These are phyloP conservation scores for Aureobasidium mangrovei DNA, from an alignment of 2,329 filamentous ascomycete genomes.

Conservation along the genomic window DNA sequence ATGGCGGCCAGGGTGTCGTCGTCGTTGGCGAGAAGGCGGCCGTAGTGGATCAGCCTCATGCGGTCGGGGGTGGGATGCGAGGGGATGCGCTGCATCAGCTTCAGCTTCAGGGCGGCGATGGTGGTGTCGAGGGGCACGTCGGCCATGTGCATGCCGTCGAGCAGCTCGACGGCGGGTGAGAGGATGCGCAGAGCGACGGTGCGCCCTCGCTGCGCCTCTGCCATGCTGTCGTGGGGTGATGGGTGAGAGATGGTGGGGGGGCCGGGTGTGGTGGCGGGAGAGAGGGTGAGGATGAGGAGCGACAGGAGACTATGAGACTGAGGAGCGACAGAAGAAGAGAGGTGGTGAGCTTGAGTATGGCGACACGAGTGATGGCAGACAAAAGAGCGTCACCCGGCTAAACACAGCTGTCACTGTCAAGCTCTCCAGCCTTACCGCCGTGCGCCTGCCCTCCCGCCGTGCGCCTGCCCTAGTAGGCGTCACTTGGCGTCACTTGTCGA, in stretches of 20 bases:
- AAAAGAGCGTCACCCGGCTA: too few relatives aligned
- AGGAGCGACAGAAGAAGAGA: too few relatives aligned
- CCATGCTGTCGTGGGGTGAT: not conserved
- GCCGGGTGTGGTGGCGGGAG: not conserved
- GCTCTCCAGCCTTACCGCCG: too few relatives aligned
- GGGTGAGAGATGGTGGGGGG: not conserved
- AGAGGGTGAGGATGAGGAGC: not conserved
- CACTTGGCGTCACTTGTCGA: not conserved
- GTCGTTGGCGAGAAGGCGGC: conserved; percentile 44
- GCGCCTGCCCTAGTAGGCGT: too few relatives aligned
- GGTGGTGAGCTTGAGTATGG: too few relatives aligned
- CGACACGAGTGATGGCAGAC: too few relatives aligned
- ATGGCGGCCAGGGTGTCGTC: conserved; percentile 40
- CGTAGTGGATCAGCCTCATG: conserved; percentile 52
- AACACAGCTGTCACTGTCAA: too few relatives aligned
- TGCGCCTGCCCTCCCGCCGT: too few relatives aligned
- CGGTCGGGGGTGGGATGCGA: conserved; percentile 35
- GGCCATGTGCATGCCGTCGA: conserved; percentile 10
- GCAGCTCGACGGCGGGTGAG: conserved; percentile 12
- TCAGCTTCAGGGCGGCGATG: conserved; percentile 44
- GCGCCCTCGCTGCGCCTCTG: not conserved
- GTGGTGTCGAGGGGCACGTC: conserved; percentile 30
- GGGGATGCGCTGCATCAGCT: conserved; percentile 43
- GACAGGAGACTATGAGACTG: too few relatives aligned
- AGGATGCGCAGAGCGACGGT: conserved; percentile 15